Base-by-base conservation (phyloP, 2,329 filamentous ascomycete species). In the Fusarium veterinarium region DNA sequence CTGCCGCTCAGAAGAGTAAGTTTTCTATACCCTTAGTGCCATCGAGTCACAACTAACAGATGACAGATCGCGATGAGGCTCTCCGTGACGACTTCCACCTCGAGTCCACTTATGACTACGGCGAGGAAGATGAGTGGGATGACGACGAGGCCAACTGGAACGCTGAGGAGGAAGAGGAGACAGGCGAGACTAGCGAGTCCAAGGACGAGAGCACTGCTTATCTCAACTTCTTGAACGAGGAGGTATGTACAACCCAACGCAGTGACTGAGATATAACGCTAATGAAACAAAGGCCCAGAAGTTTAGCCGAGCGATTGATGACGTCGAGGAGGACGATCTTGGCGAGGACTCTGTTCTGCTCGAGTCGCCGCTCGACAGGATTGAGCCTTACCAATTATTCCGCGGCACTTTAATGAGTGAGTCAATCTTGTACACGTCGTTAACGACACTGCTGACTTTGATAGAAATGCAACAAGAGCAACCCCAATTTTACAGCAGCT, bases 181-280 rank as follows among this genome's bases (percentile, higher is more conserved):
- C 90, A 33, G 93, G 94, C 71, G 89, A 89, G 60, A 78, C 83
- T 19, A 82, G 81, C 6, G 92, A 97, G 69, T 88, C 91, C 77
- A 93, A 95, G 79, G 95, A 98, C 77, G 95, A 98, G 83, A 96
- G 94, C 81, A 92, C 93, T 30, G 94, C 95, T 10, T 99, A 99
- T 81, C 89, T 99, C 51, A 95, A 98, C 75, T 99, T 99, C 85
- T 84, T 99, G 33, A 97, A 95, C 76, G 93, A 97, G 80, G 95
- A 98, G 86, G 92, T 91, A 80, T 80, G 86, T 78, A 38, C 9
- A 17, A 14, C 30, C 17, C 1, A 30, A 17, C 48, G 9, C 49
- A n/a, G 42, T 14, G 51, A 41, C 41, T 51, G 17, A 9, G 38
- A 9, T 28, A 20, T 11, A n/a, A 42, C 35, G 45, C 77, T 81